These are phyloP conservation scores for Euphorbia tirucalli DNA, from an alignment of 345 rosid species.

Conservation along the genomic window DNA sequence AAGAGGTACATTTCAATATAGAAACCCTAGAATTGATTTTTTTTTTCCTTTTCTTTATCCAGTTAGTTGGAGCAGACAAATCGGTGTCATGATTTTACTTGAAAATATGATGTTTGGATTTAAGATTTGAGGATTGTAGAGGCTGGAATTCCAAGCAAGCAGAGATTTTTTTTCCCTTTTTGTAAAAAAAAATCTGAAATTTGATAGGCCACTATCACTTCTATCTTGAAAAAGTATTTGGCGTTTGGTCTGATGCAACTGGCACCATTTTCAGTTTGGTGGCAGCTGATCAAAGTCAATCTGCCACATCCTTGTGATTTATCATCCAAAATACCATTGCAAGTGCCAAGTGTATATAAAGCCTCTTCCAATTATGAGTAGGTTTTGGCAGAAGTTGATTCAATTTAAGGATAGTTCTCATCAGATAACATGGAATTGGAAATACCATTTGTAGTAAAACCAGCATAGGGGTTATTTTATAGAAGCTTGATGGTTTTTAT, in stretches of 20 bases:
- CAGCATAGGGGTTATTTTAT: not conserved
- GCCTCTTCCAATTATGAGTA: not conserved
- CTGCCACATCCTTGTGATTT: not conserved
- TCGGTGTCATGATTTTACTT: not conserved
- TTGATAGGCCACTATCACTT: not conserved
- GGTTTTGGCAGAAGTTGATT: not conserved
- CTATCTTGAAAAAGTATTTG: not conserved
- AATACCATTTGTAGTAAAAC: not conserved
- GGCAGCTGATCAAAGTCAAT: not conserved
- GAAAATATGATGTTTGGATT: not conserved
- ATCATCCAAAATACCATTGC: not conserved
- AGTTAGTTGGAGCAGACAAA: not conserved
- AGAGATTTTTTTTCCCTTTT: no score
- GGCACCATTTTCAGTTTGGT: not conserved
- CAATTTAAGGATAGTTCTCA: not conserved
- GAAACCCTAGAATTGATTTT: conserved; percentile 11
- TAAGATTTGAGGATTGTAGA: not conserved
- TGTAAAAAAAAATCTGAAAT: not conserved
- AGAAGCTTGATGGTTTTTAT: not conserved
- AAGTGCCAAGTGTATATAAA: not conserved
- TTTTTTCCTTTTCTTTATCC: not conserved
- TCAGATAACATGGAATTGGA: not conserved
- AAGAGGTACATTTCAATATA: conserved; percentile 39
- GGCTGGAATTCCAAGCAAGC: not conserved
- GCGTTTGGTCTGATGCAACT: not conserved